Base-by-base conservation (phyloP, 495 filamentous ascomycete species). In the Penicillium ochrochloron region DNA sequence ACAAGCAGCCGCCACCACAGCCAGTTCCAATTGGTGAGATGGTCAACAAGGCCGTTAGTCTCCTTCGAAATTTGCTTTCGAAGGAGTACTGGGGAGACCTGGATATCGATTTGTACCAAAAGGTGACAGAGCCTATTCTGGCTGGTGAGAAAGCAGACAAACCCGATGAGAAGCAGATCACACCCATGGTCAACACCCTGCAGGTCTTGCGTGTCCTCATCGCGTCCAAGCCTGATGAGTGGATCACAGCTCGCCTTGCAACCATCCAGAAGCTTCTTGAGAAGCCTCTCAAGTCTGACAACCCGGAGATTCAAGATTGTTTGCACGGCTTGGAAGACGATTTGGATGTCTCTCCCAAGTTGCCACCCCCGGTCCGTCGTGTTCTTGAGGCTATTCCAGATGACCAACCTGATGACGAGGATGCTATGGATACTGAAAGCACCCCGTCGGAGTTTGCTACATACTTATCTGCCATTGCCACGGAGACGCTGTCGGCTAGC, bases 381-480 rank as follows among this genome's bases (percentile, higher is more conserved):
- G 89, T 97, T 39, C 83, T 99, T 25, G 89, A 96, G 70, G 92
- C 94, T n/a, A 83, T 97, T 34, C 95, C 96, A 9, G 91, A 95
- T 65, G 90, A 94, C 60, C 84, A 89, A 19, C 89, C 89, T 1
- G 96, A 96, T 75, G 92, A 95, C 56, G 92, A 96, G 69, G 92
- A 90, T 29, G 93, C 93, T 25, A 93, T 92, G 65, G 93, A 97
- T 66, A 89, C 90, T 17, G 90, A 92, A 60, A 78, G 85, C 7
- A 80, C 86, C 7, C 82, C 89, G 2, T 91, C 88, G 0, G 91
- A 96, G 71, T 92, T 97, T 65, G 87, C 94, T 55, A 88, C 86
- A 3, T 94, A 92, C 70, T 73, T 97, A 25, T 92, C 92, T 19
- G 81, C 82, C 14, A 88, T 96, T 61, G 93, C 93, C 1, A 92